Conservation (phyloP, 2,329 filamentous ascomycete species). For the Cordyceps cicadae region DNA sequence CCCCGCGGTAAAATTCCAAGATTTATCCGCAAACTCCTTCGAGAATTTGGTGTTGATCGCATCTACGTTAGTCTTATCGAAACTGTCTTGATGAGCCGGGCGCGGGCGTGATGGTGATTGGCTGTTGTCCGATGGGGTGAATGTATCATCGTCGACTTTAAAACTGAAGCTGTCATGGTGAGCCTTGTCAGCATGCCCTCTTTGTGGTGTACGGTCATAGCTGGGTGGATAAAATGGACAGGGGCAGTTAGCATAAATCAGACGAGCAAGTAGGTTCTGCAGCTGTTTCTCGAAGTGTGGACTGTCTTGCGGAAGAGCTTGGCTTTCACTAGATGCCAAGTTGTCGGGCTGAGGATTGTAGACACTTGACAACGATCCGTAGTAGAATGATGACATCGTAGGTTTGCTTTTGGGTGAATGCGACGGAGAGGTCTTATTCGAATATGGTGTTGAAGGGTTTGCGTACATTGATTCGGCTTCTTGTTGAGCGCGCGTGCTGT, state of each 20-base stretch:
- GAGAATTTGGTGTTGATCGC: constrained; percentile 56
- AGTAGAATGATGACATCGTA: background rate
- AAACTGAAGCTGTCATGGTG: constrained; percentile 42
- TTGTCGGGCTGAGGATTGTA: constrained; percentile 8
- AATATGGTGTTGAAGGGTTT: constrained; percentile 1
- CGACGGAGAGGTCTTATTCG: background rate
- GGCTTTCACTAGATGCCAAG: constrained; percentile 26
- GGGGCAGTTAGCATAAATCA: constrained; percentile 7
- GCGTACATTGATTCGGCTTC: constrained; percentile 10
- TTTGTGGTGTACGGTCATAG: background rate
- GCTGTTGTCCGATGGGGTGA: constrained; percentile 14
- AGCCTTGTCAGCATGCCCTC: constrained; percentile 25
- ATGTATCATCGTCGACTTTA: constrained; percentile 34
- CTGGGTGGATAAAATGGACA: background rate
- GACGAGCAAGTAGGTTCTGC: constrained; percentile 25
- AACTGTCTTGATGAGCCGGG: constrained; percentile 30
- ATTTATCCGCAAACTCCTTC: constrained; percentile 35
- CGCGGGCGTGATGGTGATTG: constrained; percentile 16
- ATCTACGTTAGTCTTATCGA: constrained; percentile 45
- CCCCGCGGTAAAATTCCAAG: constrained; percentile 47
- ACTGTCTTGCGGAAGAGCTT: constrained; percentile 18
- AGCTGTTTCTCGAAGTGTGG: constrained; percentile 35
- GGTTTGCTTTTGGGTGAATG: background rate
- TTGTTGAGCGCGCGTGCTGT: background rate
- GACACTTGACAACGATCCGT: constrained; percentile 12